Evolutionary conservation across 2,329 filamentous ascomycete genomes (phyloP), one percentile per base, ranked within the genome.

Genomic region (Ciborinia camelliae): DNA sequence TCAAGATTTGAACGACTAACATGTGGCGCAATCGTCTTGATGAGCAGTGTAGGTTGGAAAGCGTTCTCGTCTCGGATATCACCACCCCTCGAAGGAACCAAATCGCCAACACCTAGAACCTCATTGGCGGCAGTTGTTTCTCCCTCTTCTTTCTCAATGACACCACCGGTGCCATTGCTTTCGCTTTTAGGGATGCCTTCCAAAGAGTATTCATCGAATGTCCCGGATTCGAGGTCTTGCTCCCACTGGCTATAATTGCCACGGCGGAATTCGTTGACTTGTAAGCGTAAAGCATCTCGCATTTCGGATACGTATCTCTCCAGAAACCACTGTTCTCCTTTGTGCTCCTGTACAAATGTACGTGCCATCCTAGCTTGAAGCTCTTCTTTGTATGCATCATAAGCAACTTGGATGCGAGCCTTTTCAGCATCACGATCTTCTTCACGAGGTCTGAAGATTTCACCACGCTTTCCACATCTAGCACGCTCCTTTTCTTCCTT

Each of bases 1-100:
- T 99, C 95, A 26, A 99, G 85, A 73, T 97, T 98, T 58, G 90
- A 87, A 47, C 95, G 90, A 73, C 92, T 97, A 68, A 99, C 95
- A 66, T 96, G 96, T 9, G 95, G 95, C 5, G 95, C 94, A 73
- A 99, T 92, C 0, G 95, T 99, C 81, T 99, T 99, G 82, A 99
- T 97, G 54, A 99, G 85, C 23, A 99, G 83, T 0, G 96, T 97
- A 18, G 95, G 95, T 76, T 96, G 92, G 70, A 89, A 88, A 39
- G 95, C 84, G 57, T 90, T 90, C 70, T 97, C 93, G 74, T 99
- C 95, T 45, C 92, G 88, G 60, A 98, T 84, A 69, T 98, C 94
- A 57, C 90, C 91, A 35, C 90, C 91, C 69, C 86, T 87, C 48
- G 88, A 88, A 41, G 95, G 92, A 18, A 98, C 85, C 57, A 98